These are phyloP conservation scores for Colletotrichum horii DNA, from an alignment of 2,329 filamentous ascomycete species.

Conservation along the genomic window DNA sequence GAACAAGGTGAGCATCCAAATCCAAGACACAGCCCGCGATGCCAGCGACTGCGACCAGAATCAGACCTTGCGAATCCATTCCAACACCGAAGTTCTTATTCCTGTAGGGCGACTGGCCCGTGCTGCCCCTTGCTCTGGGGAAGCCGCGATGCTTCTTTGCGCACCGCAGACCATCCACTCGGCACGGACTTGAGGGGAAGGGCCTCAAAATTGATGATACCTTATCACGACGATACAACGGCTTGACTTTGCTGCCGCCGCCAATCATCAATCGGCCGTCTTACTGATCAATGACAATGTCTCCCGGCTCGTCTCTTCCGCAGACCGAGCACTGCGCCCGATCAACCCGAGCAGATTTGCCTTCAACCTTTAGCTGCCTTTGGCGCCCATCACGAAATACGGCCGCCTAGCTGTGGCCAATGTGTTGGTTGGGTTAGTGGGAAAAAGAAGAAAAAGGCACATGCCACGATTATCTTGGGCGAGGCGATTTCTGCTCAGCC, in stretches of 20 bases:
- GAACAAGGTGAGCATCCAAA: not conserved
- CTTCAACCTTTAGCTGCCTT: not conserved
- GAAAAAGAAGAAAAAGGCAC: not conserved
- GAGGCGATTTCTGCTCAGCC: slow-evolving; percentile 1
- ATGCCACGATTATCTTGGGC: not conserved
- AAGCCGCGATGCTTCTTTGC: not conserved
- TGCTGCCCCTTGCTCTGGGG: not conserved
- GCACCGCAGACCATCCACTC: not conserved
- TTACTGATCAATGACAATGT: not conserved
- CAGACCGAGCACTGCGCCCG: slow-evolving; percentile 7
- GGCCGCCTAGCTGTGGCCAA: not conserved
- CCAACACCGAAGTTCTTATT: not conserved
- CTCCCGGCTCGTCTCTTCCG: not conserved
- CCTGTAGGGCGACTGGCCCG: not conserved
- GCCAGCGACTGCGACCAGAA: not conserved
- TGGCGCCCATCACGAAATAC: not conserved
- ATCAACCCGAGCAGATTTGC: not conserved
- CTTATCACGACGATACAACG: not conserved
- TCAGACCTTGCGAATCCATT: not conserved
- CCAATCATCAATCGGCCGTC: not conserved
- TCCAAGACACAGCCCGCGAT: not conserved
- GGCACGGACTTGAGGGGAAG: not conserved
- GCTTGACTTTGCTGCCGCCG: not conserved
- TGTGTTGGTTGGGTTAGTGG: not conserved
- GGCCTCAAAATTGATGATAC: slow-evolving; percentile 5